phyloP scores from a whole-genome alignment of 2,329 filamentous ascomycete genomes.

The Fusarium abutilonis region DNA sequence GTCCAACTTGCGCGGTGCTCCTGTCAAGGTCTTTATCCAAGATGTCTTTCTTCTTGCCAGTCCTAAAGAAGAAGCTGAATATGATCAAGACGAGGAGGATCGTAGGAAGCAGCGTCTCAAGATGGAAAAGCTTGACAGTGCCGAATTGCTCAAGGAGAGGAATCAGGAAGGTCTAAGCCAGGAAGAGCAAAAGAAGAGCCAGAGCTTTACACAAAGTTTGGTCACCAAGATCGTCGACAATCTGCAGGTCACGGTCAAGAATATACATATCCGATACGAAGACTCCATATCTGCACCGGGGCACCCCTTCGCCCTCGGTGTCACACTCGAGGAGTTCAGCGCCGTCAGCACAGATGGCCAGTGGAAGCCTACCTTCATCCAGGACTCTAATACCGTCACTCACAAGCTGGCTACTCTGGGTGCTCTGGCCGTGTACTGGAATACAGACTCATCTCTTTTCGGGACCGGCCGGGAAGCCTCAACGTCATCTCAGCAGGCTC shows the following conservation, averaged over 20 bases:
- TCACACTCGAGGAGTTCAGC: conserved; percentile 96
- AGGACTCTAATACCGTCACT: conserved; percentile 81
- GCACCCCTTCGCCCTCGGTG: conserved; percentile 90
- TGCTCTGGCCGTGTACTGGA: conserved; percentile 95
- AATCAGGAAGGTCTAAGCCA: conserved; percentile 92
- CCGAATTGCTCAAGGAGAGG: conserved; percentile 91
- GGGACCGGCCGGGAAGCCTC: conserved; percentile 79
- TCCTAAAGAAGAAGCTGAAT: conserved; percentile 93
- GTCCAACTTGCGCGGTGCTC: conserved; percentile 95
- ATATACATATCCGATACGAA: conserved; percentile 98
- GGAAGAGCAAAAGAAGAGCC: conserved; percentile 96
- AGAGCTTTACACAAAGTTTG: conserved; percentile 95
- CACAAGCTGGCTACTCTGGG: conserved; percentile 94
- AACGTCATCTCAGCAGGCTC: conserved; percentile 59
- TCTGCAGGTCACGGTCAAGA: conserved; percentile 95
- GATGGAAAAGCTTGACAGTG: conserved; percentile 98
- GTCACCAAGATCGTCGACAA: conserved; percentile 98
- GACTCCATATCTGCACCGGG: conserved; percentile 95
- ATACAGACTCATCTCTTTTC: conserved; percentile 88
- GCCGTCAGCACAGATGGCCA: conserved; percentile 94
- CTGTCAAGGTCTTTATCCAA: conserved; percentile 93
- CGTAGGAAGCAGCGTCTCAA: conserved; percentile 88
- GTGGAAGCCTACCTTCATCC: conserved; percentile 96
- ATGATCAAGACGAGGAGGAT: conserved; percentile 92
- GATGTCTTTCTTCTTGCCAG: conserved; percentile 96